These are phyloP conservation scores for Poronia punctata DNA, from an alignment of 495 filamentous ascomycete genomes.

Conservation along the genomic window DNA sequence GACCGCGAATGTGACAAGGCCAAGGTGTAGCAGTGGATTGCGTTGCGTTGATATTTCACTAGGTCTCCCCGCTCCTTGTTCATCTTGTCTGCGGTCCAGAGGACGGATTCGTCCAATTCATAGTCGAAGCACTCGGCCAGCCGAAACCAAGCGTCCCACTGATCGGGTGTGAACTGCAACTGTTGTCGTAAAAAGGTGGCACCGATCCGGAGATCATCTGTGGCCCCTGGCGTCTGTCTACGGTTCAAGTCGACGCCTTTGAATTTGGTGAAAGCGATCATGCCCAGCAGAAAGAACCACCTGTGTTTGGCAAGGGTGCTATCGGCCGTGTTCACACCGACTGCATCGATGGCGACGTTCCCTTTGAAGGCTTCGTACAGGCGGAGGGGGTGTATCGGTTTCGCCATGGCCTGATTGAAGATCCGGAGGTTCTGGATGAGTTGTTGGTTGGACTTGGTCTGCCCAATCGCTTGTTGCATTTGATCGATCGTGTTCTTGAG, in stretches of 20 bases:
- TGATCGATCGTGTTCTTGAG: conserved; percentile 82
- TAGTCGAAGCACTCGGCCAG: conserved; percentile 87
- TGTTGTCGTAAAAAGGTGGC: conserved; percentile 77
- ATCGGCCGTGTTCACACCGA: conserved; percentile 43
- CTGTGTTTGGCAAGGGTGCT: conserved; percentile 66
- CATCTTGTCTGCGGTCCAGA: conserved; percentile 94
- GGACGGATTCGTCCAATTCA: conserved; percentile 82
- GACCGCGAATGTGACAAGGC: conserved; percentile 67
- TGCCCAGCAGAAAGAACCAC: conserved; percentile 88
- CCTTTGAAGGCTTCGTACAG: conserved; percentile 74
- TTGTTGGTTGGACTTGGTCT: conserved; percentile 57
- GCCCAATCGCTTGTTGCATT: conserved; percentile 61
- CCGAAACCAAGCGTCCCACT: conserved; percentile 96
- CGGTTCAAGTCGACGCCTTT: conserved; percentile 65
- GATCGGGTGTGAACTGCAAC: conserved; percentile 72
- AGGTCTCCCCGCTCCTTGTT: conserved; percentile 77
- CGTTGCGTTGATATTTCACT: conserved; percentile 64
- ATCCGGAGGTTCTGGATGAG: conserved; percentile 69
- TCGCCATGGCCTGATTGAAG: conserved; percentile 67
- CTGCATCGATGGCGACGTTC: conserved; percentile 53
- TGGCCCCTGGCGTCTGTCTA: conserved; percentile 65
- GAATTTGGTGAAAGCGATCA: conserved; percentile 82
- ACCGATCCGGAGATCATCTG: conserved; percentile 80
- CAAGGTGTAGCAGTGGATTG: conserved; percentile 92
- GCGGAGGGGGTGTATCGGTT: conserved; percentile 74